A percentile compares a stretch with the other conserved stretches of the same genome.
Conservation (phyloP, 2,329 filamentous ascomycete species). For the Teratosphaeria zuluensis region DNA sequence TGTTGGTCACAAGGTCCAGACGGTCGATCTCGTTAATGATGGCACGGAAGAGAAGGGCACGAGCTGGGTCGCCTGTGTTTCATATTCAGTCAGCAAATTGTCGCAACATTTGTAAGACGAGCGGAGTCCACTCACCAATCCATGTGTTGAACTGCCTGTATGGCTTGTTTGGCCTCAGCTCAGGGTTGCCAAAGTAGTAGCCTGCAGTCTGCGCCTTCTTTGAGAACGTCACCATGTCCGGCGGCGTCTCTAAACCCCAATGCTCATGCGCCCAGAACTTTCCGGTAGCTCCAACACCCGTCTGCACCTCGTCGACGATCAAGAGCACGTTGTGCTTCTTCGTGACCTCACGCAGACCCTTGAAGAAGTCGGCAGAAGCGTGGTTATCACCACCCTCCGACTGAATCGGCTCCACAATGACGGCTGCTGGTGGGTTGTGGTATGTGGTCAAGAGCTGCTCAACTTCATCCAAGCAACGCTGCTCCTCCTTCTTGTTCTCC, state of each 20-base stretch:
- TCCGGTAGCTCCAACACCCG: constrained; percentile 81
- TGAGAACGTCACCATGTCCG: constrained; percentile 89
- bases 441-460: constrained; percentile 72
- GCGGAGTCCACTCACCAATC: constrained; percentile 46
- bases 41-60: constrained; percentile 73
- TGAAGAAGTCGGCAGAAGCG: constrained; percentile 80
- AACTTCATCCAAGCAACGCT: constrained; percentile 70
- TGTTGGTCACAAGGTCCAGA: constrained; percentile 68
- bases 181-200: constrained; percentile 78
- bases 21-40: constrained; percentile 75
- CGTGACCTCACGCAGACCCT: constrained; percentile 68
- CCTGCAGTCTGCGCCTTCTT: constrained; percentile 93
- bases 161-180: constrained; percentile 77
- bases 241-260: constrained; percentile 70
- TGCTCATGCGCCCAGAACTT: constrained; percentile 97
- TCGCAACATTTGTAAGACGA: not conserved
- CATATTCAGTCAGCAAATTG: constrained; percentile 3
- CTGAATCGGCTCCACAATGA: constrained; percentile 84
- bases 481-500: constrained; percentile 75
- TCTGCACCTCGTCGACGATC: constrained; percentile 93
- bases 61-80: constrained; percentile 61
- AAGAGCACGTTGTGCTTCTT: constrained; percentile 67
- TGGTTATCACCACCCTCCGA: constrained; percentile 94
- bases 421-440: constrained; percentile 69
- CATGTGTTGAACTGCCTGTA: constrained; percentile 97